Percentiles rank a stretch among this genome's conserved stretches.
phyloP scores from a whole-genome alignment of 176 grass and related monocot genomes.

The Carex scoparia region DNA sequence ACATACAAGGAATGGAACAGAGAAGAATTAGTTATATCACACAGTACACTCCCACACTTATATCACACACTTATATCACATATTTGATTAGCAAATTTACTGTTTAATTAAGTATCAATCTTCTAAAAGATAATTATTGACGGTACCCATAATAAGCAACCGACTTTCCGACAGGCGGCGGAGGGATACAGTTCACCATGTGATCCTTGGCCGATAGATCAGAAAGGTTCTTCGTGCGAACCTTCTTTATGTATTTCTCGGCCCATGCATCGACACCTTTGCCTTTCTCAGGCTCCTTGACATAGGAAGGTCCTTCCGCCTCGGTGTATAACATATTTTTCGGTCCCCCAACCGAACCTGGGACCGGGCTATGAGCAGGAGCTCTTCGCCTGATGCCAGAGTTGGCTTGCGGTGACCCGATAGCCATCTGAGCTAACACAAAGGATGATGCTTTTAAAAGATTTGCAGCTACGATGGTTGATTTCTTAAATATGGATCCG shows the following conservation, averaged over 20 bases:
- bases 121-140: not conserved
- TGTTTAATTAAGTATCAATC: not conserved
- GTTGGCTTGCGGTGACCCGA: not conserved
- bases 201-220: not conserved
- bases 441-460: constrained; percentile 27
- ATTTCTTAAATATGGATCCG: constrained; percentile 21
- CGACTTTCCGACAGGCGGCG: not conserved
- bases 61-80: no score
- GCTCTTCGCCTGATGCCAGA: not conserved
- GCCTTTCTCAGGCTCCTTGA: constrained; percentile 6
- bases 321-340: not conserved
- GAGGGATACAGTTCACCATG: constrained; percentile 10
- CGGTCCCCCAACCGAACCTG: not conserved
- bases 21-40: not conserved
- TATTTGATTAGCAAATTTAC: not conserved
- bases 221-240: not conserved
- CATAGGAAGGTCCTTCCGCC: not conserved
- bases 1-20: not conserved
- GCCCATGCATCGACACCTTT: not conserved
- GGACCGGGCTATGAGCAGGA: not conserved
- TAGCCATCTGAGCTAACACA: constrained; percentile 10
- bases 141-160: not conserved
- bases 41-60: not conserved
- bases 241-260: not conserved
- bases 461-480: constrained; percentile 13